Evolutionary conservation across 177 flowering plant species (phyloP).

Genomic region (Vitis hybrid): DNA sequence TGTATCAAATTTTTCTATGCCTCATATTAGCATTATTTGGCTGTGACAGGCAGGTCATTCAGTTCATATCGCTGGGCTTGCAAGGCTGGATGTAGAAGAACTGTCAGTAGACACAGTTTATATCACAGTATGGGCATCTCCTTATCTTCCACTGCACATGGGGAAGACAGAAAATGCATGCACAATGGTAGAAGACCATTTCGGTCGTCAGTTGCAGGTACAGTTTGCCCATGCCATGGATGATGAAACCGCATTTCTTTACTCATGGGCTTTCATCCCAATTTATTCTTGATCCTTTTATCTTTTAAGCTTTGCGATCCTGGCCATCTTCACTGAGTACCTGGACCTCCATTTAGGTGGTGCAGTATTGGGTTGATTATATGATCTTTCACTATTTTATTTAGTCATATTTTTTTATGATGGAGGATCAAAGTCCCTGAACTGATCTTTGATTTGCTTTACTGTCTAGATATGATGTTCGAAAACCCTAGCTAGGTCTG

Average conservation of each 20-base stretch:
- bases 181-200: constrained; percentile 69
- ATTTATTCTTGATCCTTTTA: too few species aligned
- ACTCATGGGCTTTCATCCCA: not conserved
- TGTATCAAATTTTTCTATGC: not conserved
- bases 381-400: not conserved
- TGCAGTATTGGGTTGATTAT: too few species aligned
- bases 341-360: too few species aligned
- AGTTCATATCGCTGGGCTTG: constrained; percentile 89
- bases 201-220: constrained; percentile 92
- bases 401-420: not conserved
- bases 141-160: constrained; percentile 85
- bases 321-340: too few species aligned
- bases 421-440: not conserved
- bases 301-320: too few species aligned
- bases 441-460: not conserved
- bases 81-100: constrained; percentile 80
- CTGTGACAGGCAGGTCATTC: constrained; percentile 73
- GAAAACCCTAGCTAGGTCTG: not conserved
- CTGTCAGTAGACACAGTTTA: constrained; percentile 68
- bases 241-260: not conserved
- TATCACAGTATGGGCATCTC: constrained; percentile 94
- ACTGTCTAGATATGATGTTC: not conserved
- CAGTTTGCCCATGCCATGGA: not conserved
- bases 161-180: constrained; percentile 76
- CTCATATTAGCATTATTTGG: constrained; percentile 1